A percentile compares a stretch with the other conserved stretches of the same genome.
These are phyloP conservation scores for Fonsecaea multimorphosa DNA, from an alignment of 2,329 filamentous ascomycete genomes.

Conservation along the genomic window DNA sequence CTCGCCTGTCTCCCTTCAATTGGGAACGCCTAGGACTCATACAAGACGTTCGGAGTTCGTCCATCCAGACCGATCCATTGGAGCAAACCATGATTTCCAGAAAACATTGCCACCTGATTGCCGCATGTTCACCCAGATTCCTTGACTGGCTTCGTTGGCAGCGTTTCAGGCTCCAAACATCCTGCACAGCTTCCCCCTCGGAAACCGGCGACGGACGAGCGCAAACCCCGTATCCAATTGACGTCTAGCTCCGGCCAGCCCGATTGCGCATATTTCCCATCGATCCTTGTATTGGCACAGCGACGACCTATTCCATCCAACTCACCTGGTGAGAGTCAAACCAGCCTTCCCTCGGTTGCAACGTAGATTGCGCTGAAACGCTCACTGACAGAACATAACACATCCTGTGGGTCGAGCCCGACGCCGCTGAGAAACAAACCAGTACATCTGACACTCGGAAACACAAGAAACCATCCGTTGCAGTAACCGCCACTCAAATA, in stretches of 20 bases:
- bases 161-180: background rate
- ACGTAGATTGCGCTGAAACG: slow-evolving; percentile 9
- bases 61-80: background rate
- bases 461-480: background rate
- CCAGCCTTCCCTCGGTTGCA: slow-evolving; percentile 6
- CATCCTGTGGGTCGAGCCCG: slow-evolving; percentile 4
- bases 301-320: background rate
- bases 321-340: slow-evolving; percentile 8
- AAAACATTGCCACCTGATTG: background rate
- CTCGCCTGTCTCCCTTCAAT: background rate
- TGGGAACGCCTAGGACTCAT: background rate
- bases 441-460: background rate
- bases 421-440: slow-evolving; percentile 2
- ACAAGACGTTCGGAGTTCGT: background rate
- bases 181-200: background rate
- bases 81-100: background rate
- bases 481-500: background rate
- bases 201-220: background rate
- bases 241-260: slow-evolving; percentile 1
- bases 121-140: background rate
- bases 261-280: background rate
- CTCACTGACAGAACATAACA: slow-evolving; percentile 2
- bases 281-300: slow-evolving; percentile 5
- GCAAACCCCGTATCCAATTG: slow-evolving; percentile 1
- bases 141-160: background rate